Evolutionary conservation across 192 early-diverging fungal species (phyloP).

Genomic region (Coemansia biformis): DNA sequence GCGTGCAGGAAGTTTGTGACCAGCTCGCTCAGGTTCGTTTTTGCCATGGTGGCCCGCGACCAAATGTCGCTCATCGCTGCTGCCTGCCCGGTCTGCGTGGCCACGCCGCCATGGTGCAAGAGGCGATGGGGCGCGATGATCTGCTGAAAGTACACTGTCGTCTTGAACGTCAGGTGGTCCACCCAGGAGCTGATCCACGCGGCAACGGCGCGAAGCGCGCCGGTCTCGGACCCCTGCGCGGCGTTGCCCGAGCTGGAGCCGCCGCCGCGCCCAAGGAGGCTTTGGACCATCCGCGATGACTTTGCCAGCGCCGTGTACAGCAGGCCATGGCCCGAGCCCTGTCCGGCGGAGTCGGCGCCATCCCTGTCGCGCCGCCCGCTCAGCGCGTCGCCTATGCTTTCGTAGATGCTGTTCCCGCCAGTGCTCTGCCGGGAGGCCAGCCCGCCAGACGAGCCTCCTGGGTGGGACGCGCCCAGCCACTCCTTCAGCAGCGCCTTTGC

Average conservation of each 20-base stretch:
- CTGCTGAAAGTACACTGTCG: conserved; percentile 45
- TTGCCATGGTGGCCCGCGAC: conserved; percentile 22
- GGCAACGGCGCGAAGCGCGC: conserved; percentile 23
- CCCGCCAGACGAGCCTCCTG: background rate
- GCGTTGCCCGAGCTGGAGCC: conserved; percentile 4
- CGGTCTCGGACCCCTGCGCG: conserved; percentile 5
- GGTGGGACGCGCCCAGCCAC: conserved; percentile 26
- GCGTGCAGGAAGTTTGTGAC: conserved; percentile 24
- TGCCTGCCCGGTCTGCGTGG: conserved; percentile 9
- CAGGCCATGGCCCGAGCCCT: conserved; percentile 12
- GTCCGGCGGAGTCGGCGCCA: background rate
- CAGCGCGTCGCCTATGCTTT: conserved; percentile 11
- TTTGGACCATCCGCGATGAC: conserved; percentile 44
- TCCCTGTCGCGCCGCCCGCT: conserved; percentile 12
- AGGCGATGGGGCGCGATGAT: conserved; percentile 31
- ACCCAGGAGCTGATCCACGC: conserved; percentile 30
- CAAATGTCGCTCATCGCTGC: conserved; percentile 32
- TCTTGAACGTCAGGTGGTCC: conserved; percentile 33
- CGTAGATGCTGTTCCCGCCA: conserved; percentile 12
- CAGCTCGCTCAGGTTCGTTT: conserved; percentile 23
- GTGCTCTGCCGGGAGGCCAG: conserved; percentile 5
- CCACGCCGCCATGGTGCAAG: conserved; percentile 27
- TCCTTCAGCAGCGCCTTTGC: conserved; percentile 20
- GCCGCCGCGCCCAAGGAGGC: conserved; percentile 25
- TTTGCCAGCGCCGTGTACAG: conserved; percentile 38